A percentile compares a stretch with the other conserved stretches of the same genome.
phyloP scores from a whole-genome alignment of 768 basidiomycete genomes.

The Hygrophorus russula region DNA sequence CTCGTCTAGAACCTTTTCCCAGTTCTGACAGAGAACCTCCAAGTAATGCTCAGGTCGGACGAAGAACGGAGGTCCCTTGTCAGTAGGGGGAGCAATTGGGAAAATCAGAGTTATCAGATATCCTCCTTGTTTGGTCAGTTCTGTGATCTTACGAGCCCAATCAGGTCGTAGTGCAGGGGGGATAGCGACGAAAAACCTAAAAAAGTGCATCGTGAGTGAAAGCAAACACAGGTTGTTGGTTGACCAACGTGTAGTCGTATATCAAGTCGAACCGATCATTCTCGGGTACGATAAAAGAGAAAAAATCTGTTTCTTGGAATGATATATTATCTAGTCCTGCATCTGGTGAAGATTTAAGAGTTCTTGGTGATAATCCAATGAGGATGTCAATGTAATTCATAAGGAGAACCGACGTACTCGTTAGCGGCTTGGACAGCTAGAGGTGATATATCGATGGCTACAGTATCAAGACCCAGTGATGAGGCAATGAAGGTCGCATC shows the following conservation, averaged over 20 bases:
- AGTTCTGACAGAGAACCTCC: constrained; percentile 34
- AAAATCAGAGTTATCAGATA: constrained; percentile 49
- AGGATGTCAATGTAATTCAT: constrained; percentile 7
- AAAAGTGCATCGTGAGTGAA: background rate
- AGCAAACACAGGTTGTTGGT: background rate
- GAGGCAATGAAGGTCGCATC: constrained; percentile 46
- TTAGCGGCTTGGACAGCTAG: constrained; percentile 40
- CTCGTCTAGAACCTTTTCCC: constrained; percentile 44
- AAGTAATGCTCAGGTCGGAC: constrained; percentile 47
- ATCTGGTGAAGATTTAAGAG: constrained; percentile 11
- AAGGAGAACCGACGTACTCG: constrained; percentile 17
- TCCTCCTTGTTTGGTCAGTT: constrained; percentile 49
- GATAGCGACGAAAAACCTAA: constrained; percentile 65
- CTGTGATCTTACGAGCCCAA: constrained; percentile 49
- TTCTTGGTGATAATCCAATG: constrained; percentile 6
- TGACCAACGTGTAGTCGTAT: constrained; percentile 52
- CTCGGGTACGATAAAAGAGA: constrained; percentile 27
- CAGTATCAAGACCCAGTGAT: constrained; percentile 31
- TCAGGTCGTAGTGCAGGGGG: constrained; percentile 37
- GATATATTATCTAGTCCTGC: constrained; percentile 19
- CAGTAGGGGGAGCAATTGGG: constrained; percentile 35
- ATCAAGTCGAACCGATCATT: constrained; percentile 39
- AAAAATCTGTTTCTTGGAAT: constrained; percentile 43
- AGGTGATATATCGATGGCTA: constrained; percentile 46
- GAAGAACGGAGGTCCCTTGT: constrained; percentile 51